These are phyloP conservation scores for Dichotomocladium elegans DNA, from an alignment of 371 early-diverging fungal species.

Conservation along the genomic window DNA sequence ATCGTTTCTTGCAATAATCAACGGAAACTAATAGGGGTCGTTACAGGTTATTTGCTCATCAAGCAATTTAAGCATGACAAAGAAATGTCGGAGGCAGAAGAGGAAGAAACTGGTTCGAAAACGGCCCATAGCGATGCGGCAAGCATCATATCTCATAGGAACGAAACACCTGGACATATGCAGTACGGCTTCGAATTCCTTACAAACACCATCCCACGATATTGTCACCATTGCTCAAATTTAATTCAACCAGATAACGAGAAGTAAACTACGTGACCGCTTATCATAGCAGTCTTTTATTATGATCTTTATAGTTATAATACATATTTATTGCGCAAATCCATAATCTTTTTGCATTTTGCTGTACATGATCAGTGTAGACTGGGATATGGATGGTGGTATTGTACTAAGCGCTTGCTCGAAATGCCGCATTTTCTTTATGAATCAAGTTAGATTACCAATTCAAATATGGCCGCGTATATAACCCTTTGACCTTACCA, in stretches of 20 bases:
- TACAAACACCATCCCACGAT: too few relatives aligned
- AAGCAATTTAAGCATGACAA: constrained; percentile 28
- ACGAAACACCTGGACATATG: too few relatives aligned
- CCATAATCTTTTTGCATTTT: background rate
- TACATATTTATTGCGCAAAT: background rate
- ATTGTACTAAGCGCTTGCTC: constrained; percentile 9
- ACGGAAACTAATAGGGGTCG: constrained; percentile 36
- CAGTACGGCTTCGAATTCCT: too few relatives aligned
- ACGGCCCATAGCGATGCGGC: constrained; percentile 1
- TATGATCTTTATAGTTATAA: too few relatives aligned
- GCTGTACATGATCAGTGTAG: constrained; percentile 7
- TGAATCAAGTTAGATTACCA: background rate
- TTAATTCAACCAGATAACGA: background rate
- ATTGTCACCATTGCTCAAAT: background rate
- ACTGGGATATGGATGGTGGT: constrained; percentile 14
- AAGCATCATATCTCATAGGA: constrained; percentile 2
- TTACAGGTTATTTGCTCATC: constrained; percentile 35
- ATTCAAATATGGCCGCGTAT: background rate
- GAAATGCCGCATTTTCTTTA: constrained; percentile 18
- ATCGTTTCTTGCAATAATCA: background rate
- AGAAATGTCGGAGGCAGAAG: background rate
- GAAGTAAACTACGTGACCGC: too few relatives aligned
- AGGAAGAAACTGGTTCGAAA: constrained; percentile 5
- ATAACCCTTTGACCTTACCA: constrained; percentile 29
- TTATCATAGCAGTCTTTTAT: too few relatives aligned